phyloP scores from a whole-genome alignment of 2,329 filamentous ascomycete genomes.

The Diaporthe sp. region DNA sequence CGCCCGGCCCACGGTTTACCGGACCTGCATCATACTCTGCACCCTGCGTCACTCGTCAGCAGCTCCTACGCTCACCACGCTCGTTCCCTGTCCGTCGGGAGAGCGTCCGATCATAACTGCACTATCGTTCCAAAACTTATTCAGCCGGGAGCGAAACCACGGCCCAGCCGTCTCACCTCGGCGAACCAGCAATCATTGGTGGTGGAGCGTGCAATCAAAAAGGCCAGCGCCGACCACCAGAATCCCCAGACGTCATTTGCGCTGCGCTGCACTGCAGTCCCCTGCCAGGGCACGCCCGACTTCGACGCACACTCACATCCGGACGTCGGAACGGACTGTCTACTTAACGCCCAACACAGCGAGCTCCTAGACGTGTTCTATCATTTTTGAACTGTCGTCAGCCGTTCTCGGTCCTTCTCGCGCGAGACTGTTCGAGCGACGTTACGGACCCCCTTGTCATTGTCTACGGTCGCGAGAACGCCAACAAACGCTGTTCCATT shows the following conservation, averaged over 20 bases:
- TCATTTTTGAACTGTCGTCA: not conserved
- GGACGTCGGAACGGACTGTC: constrained; percentile 3
- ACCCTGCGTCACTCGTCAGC: constrained; percentile 5
- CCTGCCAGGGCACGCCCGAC: constrained; percentile 1
- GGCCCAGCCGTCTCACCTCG: constrained; percentile 19
- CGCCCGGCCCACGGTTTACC: not conserved
- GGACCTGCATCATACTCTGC: constrained; percentile 6
- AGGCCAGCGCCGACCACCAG: constrained; percentile 16
- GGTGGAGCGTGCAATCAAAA: constrained; percentile 40
- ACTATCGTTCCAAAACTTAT: not conserved
- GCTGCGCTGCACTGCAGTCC: not conserved
- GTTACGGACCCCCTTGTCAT: constrained; percentile 8
- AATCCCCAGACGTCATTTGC: constrained; percentile 34
- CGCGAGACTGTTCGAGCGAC: not conserved
- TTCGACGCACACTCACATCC: constrained; percentile 16
- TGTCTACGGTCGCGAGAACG: constrained; percentile 4
- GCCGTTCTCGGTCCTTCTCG: not conserved
- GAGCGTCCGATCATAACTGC: constrained; percentile 7
- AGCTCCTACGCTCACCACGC: not conserved
- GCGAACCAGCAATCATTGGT: constrained; percentile 32
- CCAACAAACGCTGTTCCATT: constrained; percentile 8
- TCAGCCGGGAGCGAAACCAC: constrained; percentile 17
- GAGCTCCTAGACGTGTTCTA: not conserved
- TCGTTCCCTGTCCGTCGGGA: not conserved
- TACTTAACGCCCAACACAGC: constrained; percentile 19